Conservation (phyloP, 1,284 basidiomycete genomes). For the Testicularia cyperi region DNA sequence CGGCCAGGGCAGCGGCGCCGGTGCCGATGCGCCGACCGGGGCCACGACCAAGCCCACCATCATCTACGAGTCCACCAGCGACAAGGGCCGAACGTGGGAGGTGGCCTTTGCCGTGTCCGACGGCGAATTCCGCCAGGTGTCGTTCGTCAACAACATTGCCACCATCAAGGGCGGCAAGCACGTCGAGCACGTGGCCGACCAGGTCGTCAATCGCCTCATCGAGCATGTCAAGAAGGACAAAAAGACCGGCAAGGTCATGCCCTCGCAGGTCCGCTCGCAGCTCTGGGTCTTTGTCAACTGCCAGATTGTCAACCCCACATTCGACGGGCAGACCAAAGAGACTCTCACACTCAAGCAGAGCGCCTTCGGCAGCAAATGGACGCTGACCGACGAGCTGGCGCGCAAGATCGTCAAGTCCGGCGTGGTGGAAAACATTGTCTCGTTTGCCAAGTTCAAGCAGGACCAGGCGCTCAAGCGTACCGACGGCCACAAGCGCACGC, state of each 20-base stretch:
- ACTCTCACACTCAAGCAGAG: constrained; percentile 82
- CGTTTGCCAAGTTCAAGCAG: constrained; percentile 95
- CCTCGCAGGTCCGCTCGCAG: constrained; percentile 91
- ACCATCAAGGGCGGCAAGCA: constrained; percentile 97
- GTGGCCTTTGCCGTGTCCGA: constrained; percentile 92
- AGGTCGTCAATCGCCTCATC: constrained; percentile 76
- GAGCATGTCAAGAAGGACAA: constrained; percentile 90
- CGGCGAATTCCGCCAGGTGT: constrained; percentile 76
- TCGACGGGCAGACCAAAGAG: constrained; percentile 99
- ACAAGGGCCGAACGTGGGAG: constrained; percentile 76
- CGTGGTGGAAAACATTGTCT: constrained; percentile 88
- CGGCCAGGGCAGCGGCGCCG: constrained; percentile 9
- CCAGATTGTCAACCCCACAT: constrained; percentile 94
- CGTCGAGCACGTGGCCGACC: constrained; percentile 82
- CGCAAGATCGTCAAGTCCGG: constrained; percentile 90
- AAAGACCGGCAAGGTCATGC: constrained; percentile 79
- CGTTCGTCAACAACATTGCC: constrained; percentile 96
- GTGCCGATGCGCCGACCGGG: constrained; percentile 65
- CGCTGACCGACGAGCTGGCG: constrained; percentile 87
- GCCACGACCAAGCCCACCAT: constrained; percentile 74
- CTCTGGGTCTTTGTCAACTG: constrained; percentile 99
- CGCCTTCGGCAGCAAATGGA: constrained; percentile 87
- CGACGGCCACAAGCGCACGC: constrained; percentile 81
- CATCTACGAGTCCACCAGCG: constrained; percentile 77
- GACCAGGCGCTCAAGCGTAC: constrained; percentile 95